These are phyloP conservation scores for Ogataea ramenticola DNA, from an alignment of 805 yeast species.

Conservation along the genomic window DNA sequence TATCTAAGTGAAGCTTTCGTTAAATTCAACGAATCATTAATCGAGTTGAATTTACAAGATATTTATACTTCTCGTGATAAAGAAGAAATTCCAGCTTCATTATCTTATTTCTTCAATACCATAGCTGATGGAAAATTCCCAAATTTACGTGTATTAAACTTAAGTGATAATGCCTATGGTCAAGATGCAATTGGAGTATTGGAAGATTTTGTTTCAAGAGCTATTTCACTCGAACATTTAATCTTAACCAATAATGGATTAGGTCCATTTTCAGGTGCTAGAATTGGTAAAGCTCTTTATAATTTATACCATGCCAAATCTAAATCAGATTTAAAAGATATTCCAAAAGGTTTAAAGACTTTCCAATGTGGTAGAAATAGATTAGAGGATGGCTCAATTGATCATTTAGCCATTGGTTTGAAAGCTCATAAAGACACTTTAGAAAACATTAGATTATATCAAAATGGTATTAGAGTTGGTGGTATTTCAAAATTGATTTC, in stretches of 20 bases:
- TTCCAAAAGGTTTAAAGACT: conserved; percentile 54
- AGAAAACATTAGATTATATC: conserved; percentile 74
- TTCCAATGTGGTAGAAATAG: conserved; percentile 97
- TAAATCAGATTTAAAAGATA: conserved; percentile 19
- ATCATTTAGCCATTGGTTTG: conserved; percentile 77
- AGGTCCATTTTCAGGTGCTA: conserved; percentile 96
- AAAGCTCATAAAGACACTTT: conserved; percentile 64
- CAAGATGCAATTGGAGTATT: conserved; percentile 89
- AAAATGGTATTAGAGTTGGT: conserved; percentile 94
- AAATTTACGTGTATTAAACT: conserved; percentile 64
- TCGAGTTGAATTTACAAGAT: conserved; percentile 80
- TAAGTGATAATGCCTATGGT: conserved; percentile 96
- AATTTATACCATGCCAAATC: conserved; percentile 61
- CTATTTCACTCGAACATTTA: conserved; percentile 75
- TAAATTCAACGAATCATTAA: conserved; percentile 36
- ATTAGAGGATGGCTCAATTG: conserved; percentile 89
- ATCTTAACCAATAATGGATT: conserved; percentile 91
- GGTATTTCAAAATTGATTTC: conserved; percentile 73
- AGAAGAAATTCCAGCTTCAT: conserved; percentile 86
- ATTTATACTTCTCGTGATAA: conserved; percentile 91
- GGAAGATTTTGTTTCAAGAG: conserved; percentile 68
- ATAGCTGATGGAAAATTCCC: conserved; percentile 57
- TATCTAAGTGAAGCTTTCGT: conserved; percentile 53
- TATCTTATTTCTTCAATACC: conserved; percentile 57
- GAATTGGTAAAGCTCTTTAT: conserved; percentile 83